Conservation (phyloP, 2,329 filamentous ascomycete species). For the Cercospora sp. region DNA sequence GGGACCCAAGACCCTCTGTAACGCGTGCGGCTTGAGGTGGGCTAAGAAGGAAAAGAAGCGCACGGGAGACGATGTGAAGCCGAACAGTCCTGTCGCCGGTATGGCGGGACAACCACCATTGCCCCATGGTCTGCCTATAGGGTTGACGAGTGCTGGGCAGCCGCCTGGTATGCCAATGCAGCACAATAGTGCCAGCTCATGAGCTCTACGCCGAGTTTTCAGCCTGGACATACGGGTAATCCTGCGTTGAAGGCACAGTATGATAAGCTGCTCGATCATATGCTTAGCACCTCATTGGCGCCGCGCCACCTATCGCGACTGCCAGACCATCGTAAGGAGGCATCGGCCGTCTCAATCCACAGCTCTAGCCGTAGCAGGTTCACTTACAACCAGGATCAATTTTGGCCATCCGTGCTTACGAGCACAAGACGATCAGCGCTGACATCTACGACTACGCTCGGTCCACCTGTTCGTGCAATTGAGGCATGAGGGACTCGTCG, state of each 20-base stretch:
- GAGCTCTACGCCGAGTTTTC: background rate
- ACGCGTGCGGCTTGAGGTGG: slow-evolving; percentile 71
- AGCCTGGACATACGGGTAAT: slow-evolving; percentile 18
- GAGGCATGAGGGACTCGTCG: background rate
- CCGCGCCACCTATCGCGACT: background rate
- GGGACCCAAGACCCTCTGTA: slow-evolving; percentile 92
- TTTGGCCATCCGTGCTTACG: background rate
- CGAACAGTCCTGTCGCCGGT: slow-evolving; percentile 23
- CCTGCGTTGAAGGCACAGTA: background rate
- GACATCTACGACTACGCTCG: background rate
- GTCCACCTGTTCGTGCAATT: no score
- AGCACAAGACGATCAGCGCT: background rate
- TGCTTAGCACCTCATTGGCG: background rate
- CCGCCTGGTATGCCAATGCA: slow-evolving; percentile 30
- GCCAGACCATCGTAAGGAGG: background rate
- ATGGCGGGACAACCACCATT: slow-evolving; percentile 21
- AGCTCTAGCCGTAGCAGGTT: background rate
- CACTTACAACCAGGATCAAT: background rate
- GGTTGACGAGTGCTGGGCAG: slow-evolving; percentile 22
- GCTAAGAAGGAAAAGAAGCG: slow-evolving; percentile 45
- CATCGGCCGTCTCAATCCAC: background rate
- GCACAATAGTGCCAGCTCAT: slow-evolving; percentile 25
- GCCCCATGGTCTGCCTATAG: slow-evolving; percentile 18
- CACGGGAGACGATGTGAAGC: slow-evolving; percentile 31
- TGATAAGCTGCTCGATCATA: background rate